Conservation (phyloP, 148 eudicot genomes). For the Talinum fruticosum region DNA sequence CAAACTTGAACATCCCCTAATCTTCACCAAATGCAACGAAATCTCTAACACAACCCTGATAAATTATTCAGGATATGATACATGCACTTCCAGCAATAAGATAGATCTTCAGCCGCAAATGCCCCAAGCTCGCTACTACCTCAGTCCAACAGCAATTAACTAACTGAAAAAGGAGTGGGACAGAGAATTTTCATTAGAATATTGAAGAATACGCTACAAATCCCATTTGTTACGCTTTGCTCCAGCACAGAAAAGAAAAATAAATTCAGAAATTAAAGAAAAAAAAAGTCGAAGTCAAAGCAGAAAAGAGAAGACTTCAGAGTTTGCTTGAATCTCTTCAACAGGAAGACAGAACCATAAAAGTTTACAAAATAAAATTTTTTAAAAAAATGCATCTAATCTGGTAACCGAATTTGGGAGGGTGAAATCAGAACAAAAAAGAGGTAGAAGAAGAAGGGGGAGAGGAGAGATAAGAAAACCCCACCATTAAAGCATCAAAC, state of each 20-base stretch:
- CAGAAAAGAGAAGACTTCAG: slow-evolving; percentile 7
- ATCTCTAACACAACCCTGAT: not conserved
- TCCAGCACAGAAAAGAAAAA: not conserved
- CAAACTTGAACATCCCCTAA: slow-evolving; percentile 22
- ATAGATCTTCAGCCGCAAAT: slow-evolving; percentile 25
- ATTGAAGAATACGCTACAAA: not conserved
- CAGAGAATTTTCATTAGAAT: not conserved
- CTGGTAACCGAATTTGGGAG: not conserved
- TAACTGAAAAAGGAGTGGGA: slow-evolving; percentile 14
- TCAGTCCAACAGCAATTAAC: slow-evolving; percentile 22
- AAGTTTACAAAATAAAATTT: not conserved
- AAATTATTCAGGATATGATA: not conserved
- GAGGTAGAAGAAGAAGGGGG: not conserved
- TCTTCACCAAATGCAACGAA: slow-evolving; percentile 7
- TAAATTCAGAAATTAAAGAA: not conserved
- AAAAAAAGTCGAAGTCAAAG: slow-evolving; percentile 10
- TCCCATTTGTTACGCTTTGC: not conserved
- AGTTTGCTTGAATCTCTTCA: slow-evolving; percentile 29
- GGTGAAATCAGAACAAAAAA: not conserved
- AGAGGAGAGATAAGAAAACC: slow-evolving; percentile 5
- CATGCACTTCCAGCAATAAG: slow-evolving; percentile 10
- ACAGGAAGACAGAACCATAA: slow-evolving; percentile 8
- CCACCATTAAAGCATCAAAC: not conserved
- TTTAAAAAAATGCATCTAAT: not conserved
- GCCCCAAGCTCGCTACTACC: not conserved